A percentile compares a stretch with the other conserved stretches of the same genome.
phyloP scores from a whole-genome alignment of 176 grass and related monocot species.

The Triticum aestivum region IWGSC_CS_RefSeq_v2.1 NC_057814.1:247461573-247462072 shows the following conservation, averaged over 20 bases:
- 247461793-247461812: conserved; percentile 78
- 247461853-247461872: conserved; percentile 66
- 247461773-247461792: conserved; percentile 95
- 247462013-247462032: conserved; percentile 64
- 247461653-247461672: conserved; percentile 48
- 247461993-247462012: conserved; percentile 48
- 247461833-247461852: conserved; percentile 56
- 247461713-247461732: conserved; percentile 15
- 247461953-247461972: not conserved
- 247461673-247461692: conserved; percentile 13
- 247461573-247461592: conserved; percentile 56
- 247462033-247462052: conserved; percentile 42
- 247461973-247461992: conserved; percentile 64
- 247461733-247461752: conserved; percentile 82
- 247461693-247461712: conserved; percentile 12
- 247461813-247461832: conserved; percentile 40
- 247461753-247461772: conserved; percentile 96
- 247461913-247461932: not conserved
- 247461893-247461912: not conserved
- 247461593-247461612: conserved; percentile 90
- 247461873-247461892: conserved; percentile 35
- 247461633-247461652: conserved; percentile 97
- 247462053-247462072: conserved; percentile 40
- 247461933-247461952: not conserved
- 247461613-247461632: conserved; percentile 91